phyloP scores from a whole-genome alignment of 257 asterid genomes.

The Primulina huaijiensis region DNA sequence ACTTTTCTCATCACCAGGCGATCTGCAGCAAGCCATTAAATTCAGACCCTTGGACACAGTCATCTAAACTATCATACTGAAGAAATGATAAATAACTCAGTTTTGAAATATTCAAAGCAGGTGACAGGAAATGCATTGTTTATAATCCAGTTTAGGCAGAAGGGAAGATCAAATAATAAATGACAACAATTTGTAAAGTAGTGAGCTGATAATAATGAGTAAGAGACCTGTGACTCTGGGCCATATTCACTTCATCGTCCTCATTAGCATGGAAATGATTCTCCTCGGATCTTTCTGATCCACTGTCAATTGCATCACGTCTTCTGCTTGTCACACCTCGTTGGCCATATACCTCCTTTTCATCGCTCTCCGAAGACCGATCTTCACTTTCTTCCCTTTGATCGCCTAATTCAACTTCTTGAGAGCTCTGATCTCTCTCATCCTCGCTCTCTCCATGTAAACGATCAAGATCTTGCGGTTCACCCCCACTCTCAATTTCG shows the following conservation, averaged over 20 bases:
- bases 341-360: conserved; percentile 65
- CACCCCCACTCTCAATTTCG: conserved; percentile 75
- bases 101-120: neutral
- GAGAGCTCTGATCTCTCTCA: conserved; percentile 82
- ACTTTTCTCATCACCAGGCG: conserved; percentile 58
- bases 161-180: neutral
- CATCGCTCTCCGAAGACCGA: conserved; percentile 75
- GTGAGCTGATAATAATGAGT: conserved; percentile 8
- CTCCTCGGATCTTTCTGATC: conserved; percentile 87
- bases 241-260: conserved; percentile 79
- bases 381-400: conserved; percentile 81
- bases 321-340: conserved; percentile 69
- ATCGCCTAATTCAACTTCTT: conserved; percentile 70
- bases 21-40: conserved; percentile 37
- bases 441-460: conserved; percentile 72
- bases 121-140: neutral
- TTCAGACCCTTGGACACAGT: conserved; percentile 3
- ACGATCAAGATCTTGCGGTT: conserved; percentile 56
- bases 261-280: conserved; percentile 65
- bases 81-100: conserved; percentile 13
- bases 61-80: neutral
- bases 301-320: conserved; percentile 62
- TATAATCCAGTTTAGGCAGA: neutral
- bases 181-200: neutral
- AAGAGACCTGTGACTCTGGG: conserved; percentile 61